phyloP scores from a whole-genome alignment of 495 filamentous ascomycete species.

The Neurospora sublineolata region DNA sequence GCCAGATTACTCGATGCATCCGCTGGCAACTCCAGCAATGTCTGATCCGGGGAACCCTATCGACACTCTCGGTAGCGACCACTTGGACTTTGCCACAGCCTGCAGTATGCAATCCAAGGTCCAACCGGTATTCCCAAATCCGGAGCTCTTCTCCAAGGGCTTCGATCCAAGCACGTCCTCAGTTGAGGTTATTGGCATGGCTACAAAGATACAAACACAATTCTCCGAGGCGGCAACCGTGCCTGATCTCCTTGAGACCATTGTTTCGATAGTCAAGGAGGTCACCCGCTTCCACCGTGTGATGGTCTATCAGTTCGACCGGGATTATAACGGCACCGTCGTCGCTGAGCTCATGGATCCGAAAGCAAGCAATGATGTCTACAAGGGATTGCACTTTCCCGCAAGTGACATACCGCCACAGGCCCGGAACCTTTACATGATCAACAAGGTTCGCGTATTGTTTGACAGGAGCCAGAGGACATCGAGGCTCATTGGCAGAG shows the following conservation, averaged over 20 bases:
- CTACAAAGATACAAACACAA: conserved; percentile 16
- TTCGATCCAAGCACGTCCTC: conserved; percentile 5
- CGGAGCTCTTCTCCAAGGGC: not conserved
- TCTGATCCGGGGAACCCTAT: conserved; percentile 5
- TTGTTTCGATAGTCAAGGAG: conserved; percentile 13
- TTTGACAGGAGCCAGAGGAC: conserved; percentile 58
- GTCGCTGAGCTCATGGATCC: conserved; percentile 18
- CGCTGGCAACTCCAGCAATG: not conserved
- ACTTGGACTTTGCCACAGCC: conserved; percentile 14
- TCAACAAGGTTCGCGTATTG: conserved; percentile 59
- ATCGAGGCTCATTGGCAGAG: conserved; percentile 63
- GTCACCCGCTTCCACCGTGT: conserved; percentile 13
- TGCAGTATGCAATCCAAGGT: conserved; percentile 13
- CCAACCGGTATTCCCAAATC: conserved; percentile 8
- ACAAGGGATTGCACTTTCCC: conserved; percentile 16
- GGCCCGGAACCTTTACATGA: conserved; percentile 46
- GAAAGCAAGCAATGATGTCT: conserved; percentile 11
- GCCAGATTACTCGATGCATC: conserved; percentile 11
- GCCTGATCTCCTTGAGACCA: conserved; percentile 8
- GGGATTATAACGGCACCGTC: conserved; percentile 16
- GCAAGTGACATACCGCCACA: conserved; percentile 16
- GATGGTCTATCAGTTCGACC: conserved; percentile 17
- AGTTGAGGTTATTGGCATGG: conserved; percentile 11
- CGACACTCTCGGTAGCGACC: conserved; percentile 15
- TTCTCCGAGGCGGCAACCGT: conserved; percentile 7